Evolutionary conservation across 2,329 filamentous ascomycete genomes (phyloP).

Genomic region (Fusarium compactum): DNA sequence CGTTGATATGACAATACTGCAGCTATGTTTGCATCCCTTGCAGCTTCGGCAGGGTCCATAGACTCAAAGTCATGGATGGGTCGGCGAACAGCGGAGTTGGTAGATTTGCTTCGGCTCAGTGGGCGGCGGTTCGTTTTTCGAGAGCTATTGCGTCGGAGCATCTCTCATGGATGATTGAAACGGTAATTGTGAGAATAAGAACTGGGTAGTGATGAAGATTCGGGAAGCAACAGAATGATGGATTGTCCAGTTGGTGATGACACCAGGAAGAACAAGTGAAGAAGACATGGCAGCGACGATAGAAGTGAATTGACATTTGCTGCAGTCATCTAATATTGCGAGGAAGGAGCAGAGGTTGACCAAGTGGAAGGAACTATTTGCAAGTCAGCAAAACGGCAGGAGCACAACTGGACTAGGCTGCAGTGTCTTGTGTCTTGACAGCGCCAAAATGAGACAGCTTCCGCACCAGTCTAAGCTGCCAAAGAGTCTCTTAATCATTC

Average conservation of each 20-base stretch:
- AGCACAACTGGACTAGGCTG: too few species aligned
- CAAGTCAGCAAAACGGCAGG: neutral
- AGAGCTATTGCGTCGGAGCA: constrained; percentile 64
- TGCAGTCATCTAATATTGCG: too few species aligned
- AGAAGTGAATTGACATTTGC: neutral
- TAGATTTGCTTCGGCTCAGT: constrained; percentile 66
- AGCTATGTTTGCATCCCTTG: constrained; percentile 71
- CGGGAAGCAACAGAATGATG: constrained; percentile 8
- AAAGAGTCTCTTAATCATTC: too few species aligned
- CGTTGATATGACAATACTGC: constrained; percentile 70
- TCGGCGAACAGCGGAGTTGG: constrained; percentile 57
- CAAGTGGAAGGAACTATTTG: constrained; percentile 22
- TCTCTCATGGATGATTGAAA: constrained; percentile 44
- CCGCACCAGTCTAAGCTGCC: neutral
- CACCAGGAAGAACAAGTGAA: neutral
- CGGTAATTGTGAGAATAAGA: neutral
- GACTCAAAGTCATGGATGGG: constrained; percentile 59
- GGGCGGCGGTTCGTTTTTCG: constrained; percentile 56
- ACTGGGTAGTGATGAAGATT: neutral
- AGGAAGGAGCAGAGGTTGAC: neutral
- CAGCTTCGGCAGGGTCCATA: constrained; percentile 62
- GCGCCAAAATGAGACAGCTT: neutral
- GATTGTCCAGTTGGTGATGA: constrained; percentile 16
- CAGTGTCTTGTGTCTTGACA: neutral
- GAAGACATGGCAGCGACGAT: neutral